These are phyloP conservation scores for Fusarium sp. DNA, from an alignment of 2,329 filamentous ascomycete genomes.

Conservation along the genomic window DNA sequence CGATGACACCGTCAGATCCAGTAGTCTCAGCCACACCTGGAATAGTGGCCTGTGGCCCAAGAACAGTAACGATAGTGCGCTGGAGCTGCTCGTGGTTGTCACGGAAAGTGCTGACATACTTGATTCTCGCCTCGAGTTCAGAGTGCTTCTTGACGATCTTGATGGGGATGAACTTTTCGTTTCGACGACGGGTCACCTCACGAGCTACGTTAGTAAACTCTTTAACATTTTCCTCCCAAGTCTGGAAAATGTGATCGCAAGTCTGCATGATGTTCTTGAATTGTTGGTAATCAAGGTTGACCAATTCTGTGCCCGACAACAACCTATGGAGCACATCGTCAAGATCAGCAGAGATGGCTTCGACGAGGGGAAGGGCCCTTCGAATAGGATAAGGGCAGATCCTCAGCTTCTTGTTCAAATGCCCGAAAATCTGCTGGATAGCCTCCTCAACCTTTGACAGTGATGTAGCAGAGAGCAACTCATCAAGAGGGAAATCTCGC, in stretches of 20 bases:
- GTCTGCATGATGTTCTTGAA: conserved; percentile 88
- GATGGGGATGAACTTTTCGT: conserved; percentile 99
- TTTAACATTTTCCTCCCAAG: conserved; percentile 96
- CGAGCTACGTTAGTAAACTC: conserved; percentile 98
- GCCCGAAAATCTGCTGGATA: conserved; percentile 87
- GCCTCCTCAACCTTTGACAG: conserved; percentile 90
- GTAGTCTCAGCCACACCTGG: conserved; percentile 65
- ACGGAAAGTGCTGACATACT: conserved; percentile 94
- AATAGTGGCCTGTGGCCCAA: conserved; percentile 78
- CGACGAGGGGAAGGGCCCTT: conserved; percentile 91
- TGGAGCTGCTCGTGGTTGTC: conserved; percentile 98
- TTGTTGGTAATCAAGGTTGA: conserved; percentile 92
- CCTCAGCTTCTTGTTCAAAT: conserved; percentile 97
- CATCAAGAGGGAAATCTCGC: conserved; percentile 96
- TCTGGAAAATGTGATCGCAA: conserved; percentile 86
- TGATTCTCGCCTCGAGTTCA: conserved; percentile 89
- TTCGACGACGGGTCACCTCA: conserved; percentile 91
- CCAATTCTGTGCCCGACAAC: conserved; percentile 86
- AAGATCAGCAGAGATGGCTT: conserved; percentile 94
- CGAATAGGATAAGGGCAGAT: conserved; percentile 96
- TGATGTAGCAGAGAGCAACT: conserved; percentile 91
- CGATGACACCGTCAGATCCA: conserved; percentile 73
- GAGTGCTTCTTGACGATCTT: conserved; percentile 91
- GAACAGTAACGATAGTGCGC: conserved; percentile 95
- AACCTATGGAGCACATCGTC: conserved; percentile 87